phyloP scores from a whole-genome alignment of 768 basidiomycete species.

The Serendipita indica region DNA sequence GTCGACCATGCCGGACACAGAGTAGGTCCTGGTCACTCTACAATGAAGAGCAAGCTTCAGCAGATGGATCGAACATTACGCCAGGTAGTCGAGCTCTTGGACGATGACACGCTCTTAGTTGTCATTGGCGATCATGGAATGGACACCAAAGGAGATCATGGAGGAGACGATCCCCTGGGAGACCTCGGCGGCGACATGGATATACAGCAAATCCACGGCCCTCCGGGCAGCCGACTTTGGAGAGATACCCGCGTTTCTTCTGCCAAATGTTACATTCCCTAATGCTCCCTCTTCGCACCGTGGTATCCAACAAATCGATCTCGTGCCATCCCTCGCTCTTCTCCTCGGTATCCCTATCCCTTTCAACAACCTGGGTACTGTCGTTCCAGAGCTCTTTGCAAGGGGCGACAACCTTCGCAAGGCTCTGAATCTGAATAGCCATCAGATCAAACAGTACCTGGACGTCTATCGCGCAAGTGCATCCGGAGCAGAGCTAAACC shows the following conservation, averaged over 20 bases:
- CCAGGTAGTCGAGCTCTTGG: conserved; percentile 55
- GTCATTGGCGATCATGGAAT: conserved; percentile 95
- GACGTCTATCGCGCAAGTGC: conserved; percentile 55
- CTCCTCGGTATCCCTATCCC: conserved; percentile 89
- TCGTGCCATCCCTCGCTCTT: conserved; percentile 76
- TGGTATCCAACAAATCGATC: conserved; percentile 80
- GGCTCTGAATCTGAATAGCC: conserved; percentile 55
- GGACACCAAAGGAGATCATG: conserved; percentile 89
- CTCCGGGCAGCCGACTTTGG: conserved; percentile 26
- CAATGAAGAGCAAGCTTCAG: conserved; percentile 68
- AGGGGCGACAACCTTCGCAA: conserved; percentile 32
- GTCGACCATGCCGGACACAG: conserved; percentile 96
- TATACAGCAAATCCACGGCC: conserved; percentile 66
- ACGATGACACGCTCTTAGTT: conserved; percentile 81
- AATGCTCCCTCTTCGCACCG: conserved; percentile 37
- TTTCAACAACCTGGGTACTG: conserved; percentile 81
- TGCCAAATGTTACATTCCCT: conserved; percentile 46
- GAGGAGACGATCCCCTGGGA: conserved; percentile 79
- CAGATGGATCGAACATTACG: conserved; percentile 77
- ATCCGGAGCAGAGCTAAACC: conserved; percentile 60
- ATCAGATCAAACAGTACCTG: conserved; percentile 65
- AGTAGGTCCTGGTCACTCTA: conserved; percentile 75
- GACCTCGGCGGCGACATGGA: conserved; percentile 75
- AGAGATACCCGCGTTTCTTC: conserved; percentile 33
- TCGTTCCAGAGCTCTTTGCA: conserved; percentile 87